These are phyloP conservation scores for Coemansia sp. DNA, from an alignment of 192 early-diverging fungal species.

Conservation along the genomic window DNA sequence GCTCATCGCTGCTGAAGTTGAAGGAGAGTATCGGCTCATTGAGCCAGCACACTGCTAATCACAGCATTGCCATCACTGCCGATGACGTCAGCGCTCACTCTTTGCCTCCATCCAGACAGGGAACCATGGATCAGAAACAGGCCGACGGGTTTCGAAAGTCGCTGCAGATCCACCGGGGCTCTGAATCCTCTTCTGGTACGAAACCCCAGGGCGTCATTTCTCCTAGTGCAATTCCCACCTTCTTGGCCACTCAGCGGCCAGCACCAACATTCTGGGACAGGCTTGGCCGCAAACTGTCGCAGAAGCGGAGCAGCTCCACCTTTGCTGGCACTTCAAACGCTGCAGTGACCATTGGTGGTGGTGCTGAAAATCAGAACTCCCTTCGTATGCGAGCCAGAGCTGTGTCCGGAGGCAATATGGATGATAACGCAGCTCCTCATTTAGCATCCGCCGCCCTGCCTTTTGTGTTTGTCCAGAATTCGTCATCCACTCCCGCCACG, in stretches of 20 bases:
- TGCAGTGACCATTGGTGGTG: neutral
- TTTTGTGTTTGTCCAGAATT: neutral
- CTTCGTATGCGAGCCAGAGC: conserved; percentile 6
- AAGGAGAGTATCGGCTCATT: conserved; percentile 21
- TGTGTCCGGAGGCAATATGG: conserved; percentile 5
- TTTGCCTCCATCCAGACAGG: neutral
- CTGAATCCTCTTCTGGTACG: neutral
- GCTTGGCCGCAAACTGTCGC: conserved; percentile 32
- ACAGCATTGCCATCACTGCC: neutral
- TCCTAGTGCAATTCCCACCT: neutral
- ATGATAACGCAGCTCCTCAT: neutral
- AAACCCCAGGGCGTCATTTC: neutral
- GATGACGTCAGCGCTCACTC: conserved; percentile 12
- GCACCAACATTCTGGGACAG: conserved; percentile 36
- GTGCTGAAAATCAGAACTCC: neutral
- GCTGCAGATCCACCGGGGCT: conserved; percentile 1
- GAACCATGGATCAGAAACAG: neutral
- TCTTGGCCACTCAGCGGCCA: conserved; percentile 7
- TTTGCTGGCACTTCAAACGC: conserved; percentile 12
- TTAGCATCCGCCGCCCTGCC: neutral
- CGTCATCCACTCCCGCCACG: neutral
- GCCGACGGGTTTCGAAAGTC: neutral
- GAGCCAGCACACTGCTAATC: conserved; percentile 10
- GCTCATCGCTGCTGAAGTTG: conserved; percentile 15
- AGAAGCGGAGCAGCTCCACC: conserved; percentile 20